Conservation (phyloP, 371 early-diverging fungal species). For the Actinomortierella ambigua region DNA sequence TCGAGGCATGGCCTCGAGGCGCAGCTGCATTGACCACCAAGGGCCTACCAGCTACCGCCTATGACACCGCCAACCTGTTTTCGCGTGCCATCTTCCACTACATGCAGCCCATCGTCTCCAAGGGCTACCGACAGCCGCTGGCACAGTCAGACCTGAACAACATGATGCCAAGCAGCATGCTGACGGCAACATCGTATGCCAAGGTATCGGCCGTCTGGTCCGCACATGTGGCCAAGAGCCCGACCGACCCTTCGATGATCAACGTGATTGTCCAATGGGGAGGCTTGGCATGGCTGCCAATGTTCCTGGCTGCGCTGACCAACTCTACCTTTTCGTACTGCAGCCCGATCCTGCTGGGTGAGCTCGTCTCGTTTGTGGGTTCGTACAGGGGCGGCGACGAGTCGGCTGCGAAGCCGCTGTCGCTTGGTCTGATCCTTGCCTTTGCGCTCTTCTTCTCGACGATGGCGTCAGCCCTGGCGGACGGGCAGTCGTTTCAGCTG, state of each 20-base stretch:
- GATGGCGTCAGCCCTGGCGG: conserved; percentile 12
- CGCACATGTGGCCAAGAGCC: conserved; percentile 8
- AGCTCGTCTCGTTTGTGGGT: conserved; percentile 14
- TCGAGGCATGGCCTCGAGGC: conserved; percentile 37
- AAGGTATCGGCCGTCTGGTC: conserved; percentile 20
- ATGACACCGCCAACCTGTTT: conserved; percentile 38
- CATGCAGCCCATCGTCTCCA: conserved; percentile 17
- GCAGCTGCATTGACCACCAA: conserved; percentile 1
- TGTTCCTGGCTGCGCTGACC: no score
- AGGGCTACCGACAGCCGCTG: conserved; percentile 25
- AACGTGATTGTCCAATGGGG: no score
- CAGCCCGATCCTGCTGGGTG: conserved; percentile 7
- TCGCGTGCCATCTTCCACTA: conserved; percentile 34
- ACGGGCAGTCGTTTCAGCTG: conserved; percentile 21
- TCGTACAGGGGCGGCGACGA: conserved; percentile 7
- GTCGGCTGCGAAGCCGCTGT: conserved; percentile 2
- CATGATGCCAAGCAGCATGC: conserved; percentile 30
- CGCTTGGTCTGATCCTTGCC: conserved; percentile 18
- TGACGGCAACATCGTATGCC: conserved; percentile 9
- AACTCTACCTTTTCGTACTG: no score
- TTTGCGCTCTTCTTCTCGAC: conserved; percentile 36
- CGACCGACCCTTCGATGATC: no score
- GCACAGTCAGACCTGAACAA: conserved; percentile 12
- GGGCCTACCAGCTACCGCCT: conserved; percentile 17
- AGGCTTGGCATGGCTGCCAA: no score